A percentile compares a stretch with the other conserved stretches of the same genome.
Evolutionary conservation across 331 rosid species (phyloP).

Genomic region (Cucumis variabilis): DNA sequence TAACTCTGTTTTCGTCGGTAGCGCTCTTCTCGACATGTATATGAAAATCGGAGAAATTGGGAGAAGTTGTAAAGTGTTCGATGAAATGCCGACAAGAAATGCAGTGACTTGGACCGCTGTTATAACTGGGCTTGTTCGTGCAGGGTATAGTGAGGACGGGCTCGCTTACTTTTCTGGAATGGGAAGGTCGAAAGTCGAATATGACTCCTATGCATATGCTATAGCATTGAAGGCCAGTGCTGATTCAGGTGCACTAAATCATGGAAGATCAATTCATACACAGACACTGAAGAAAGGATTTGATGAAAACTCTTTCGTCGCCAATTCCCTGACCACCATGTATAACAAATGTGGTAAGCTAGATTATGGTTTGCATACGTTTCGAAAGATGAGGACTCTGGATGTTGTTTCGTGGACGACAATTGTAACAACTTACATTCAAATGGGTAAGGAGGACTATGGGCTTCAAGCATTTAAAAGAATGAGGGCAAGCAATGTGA

Average conservation of each 20-base stretch:
- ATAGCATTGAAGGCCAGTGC: conserved; percentile 24
- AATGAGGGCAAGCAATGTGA: conserved; percentile 64
- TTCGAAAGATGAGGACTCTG: conserved; percentile 56
- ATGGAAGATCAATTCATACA: conserved; percentile 66
- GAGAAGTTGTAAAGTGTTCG: conserved; percentile 58
- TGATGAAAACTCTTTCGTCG: conserved; percentile 61
- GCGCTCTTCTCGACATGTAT: conserved; percentile 71
- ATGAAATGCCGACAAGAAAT: conserved; percentile 60
- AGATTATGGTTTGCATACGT: conserved; percentile 58
- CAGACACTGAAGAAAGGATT: conserved; percentile 71
- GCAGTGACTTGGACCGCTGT: conserved; percentile 75
- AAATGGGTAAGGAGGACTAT: conserved; percentile 57
- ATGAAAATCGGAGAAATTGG: conserved; percentile 65
- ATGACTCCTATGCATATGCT: conserved; percentile 24
- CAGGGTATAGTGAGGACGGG: conserved; percentile 55
- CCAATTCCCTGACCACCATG: conserved; percentile 69
- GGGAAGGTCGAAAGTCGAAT: conserved; percentile 20
- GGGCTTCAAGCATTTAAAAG: conserved; percentile 61
- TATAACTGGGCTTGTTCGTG: conserved; percentile 77
- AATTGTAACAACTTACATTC: conserved; percentile 54
- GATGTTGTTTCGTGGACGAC: conserved; percentile 86
- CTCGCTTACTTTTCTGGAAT: conserved; percentile 56
- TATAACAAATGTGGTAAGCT: conserved; percentile 78
- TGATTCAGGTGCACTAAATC: conserved; percentile 53
- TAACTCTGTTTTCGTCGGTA: conserved; percentile 72